Evolutionary conservation across 495 filamentous ascomycete species (phyloP).

Genomic region (Usnea hakonensis): DNA sequence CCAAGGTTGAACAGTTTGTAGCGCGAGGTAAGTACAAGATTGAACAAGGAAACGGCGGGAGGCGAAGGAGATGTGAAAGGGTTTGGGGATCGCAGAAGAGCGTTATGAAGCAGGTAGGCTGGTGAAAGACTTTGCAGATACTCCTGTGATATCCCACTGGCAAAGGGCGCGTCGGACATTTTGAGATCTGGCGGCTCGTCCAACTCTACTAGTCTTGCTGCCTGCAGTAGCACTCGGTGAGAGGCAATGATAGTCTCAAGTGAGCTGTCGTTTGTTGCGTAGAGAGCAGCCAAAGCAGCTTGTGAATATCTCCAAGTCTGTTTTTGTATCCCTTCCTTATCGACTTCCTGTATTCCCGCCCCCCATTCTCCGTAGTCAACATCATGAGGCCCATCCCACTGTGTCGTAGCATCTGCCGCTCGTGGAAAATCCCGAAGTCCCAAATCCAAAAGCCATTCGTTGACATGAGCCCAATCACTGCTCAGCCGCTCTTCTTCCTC

Average conservation of each 20-base stretch:
- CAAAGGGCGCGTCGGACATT: background rate
- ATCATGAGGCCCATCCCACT: constrained; percentile 78
- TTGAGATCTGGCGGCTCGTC: constrained; percentile 41
- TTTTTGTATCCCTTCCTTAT: constrained; percentile 44
- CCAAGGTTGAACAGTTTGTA: constrained; percentile 55
- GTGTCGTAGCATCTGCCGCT: constrained; percentile 54
- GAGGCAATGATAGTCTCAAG: constrained; percentile 52
- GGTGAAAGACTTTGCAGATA: constrained; percentile 39
- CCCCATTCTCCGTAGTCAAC: constrained; percentile 69
- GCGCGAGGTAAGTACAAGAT: constrained; percentile 61
- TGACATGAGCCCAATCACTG: constrained; percentile 67
- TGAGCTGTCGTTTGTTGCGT: constrained; percentile 55
- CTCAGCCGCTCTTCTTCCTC: constrained; percentile 19
- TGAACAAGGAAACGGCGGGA: constrained; percentile 54
- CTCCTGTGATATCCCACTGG: constrained; percentile 13
- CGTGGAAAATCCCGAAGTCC: constrained; percentile 41
- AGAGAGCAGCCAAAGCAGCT: constrained; percentile 63
- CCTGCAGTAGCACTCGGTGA: constrained; percentile 52
- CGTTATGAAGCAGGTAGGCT: constrained; percentile 43
- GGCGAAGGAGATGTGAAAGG: constrained; percentile 56
- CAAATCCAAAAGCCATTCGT: constrained; percentile 69
- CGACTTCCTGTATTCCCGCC: constrained; percentile 37
- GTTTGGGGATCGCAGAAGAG: constrained; percentile 55
- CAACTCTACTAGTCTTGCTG: constrained; percentile 53
- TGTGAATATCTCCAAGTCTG: constrained; percentile 61